Evolutionary conservation across 2,329 filamentous ascomycete genomes (phyloP).

Genomic region (Aspergillus sp.): DNA sequence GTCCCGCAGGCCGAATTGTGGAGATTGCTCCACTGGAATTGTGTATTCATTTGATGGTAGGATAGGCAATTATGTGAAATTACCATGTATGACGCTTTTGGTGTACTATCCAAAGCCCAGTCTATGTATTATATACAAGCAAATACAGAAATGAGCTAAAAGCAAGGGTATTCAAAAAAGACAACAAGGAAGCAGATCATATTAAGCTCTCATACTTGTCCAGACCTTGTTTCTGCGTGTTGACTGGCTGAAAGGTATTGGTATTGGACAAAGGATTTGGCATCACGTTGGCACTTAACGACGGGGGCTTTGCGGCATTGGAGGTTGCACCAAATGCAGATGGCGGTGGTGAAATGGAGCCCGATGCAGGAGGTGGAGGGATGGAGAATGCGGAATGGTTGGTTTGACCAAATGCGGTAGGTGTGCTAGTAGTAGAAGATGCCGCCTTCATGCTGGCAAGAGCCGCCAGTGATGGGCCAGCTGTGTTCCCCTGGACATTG

Average conservation of each 20-base stretch:
- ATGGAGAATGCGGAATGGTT: constrained; percentile 35
- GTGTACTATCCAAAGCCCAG: neutral
- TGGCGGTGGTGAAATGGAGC: constrained; percentile 5
- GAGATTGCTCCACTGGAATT: too few relatives aligned
- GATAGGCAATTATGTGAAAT: too few relatives aligned
- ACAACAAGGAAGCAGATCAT: constrained; percentile 20
- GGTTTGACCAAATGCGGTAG: constrained; percentile 13
- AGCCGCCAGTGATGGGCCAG: constrained; percentile 17
- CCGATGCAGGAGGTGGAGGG: constrained; percentile 30
- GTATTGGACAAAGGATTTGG: constrained; percentile 19
- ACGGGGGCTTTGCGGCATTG: constrained; percentile 12
- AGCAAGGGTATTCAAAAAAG: constrained; percentile 6
- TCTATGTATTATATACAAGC: neutral
- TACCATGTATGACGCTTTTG: too few relatives aligned
- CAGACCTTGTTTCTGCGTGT: constrained; percentile 37
- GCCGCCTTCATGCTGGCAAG: constrained; percentile 19
- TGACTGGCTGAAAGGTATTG: constrained; percentile 15
- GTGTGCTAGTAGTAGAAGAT: constrained; percentile 8
- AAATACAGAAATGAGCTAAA: constrained; percentile 2
- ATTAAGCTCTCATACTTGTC: constrained; percentile 53
- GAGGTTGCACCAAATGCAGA: constrained; percentile 11
- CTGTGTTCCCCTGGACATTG: constrained; percentile 7
- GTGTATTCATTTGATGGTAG: too few relatives aligned
- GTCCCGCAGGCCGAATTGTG: too few relatives aligned
- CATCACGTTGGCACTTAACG: constrained; percentile 10